Evolutionary conservation across 441 rosid genomes (phyloP).

Genomic region (Euphorbia corollata): DNA sequence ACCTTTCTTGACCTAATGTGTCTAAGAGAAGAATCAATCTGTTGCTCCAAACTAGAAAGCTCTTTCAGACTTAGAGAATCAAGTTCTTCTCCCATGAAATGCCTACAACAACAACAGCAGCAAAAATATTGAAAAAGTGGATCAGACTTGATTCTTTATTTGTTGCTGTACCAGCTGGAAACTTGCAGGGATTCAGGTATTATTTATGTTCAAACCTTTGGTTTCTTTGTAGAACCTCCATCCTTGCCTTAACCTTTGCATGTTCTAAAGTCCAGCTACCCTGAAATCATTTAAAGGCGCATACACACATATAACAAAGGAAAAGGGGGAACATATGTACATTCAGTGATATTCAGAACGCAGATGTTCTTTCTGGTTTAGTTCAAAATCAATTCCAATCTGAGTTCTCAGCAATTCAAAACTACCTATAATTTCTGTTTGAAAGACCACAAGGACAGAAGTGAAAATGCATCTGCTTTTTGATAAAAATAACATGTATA

Average conservation of each 20-base stretch:
- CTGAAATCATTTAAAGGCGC: constrained; percentile 23
- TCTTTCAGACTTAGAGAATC: constrained; percentile 62
- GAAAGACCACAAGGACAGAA: background rate
- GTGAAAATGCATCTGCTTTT: background rate
- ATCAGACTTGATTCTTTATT: background rate
- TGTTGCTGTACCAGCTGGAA: background rate
- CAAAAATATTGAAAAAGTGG: background rate
- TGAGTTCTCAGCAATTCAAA: background rate
- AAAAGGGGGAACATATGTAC: background rate
- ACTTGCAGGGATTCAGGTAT: background rate
- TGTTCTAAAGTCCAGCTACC: constrained; percentile 74
- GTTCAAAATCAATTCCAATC: background rate
- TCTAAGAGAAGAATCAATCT: constrained; percentile 76
- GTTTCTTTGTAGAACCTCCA: constrained; percentile 74
- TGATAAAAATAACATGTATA: background rate
- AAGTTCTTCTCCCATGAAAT: constrained; percentile 79
- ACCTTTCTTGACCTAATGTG: constrained; percentile 82
- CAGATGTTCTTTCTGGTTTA: background rate
- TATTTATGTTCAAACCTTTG: constrained; percentile 40
- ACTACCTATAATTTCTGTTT: background rate
- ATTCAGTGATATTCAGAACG: background rate
- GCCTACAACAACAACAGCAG: constrained; percentile 32
- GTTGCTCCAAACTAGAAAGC: constrained; percentile 84
- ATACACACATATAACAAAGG: background rate
- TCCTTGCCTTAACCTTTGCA: constrained; percentile 84